Evolutionary conservation across 768 basidiomycete genomes (phyloP).

Genomic region (Mycena olivaceomarginata): DNA sequence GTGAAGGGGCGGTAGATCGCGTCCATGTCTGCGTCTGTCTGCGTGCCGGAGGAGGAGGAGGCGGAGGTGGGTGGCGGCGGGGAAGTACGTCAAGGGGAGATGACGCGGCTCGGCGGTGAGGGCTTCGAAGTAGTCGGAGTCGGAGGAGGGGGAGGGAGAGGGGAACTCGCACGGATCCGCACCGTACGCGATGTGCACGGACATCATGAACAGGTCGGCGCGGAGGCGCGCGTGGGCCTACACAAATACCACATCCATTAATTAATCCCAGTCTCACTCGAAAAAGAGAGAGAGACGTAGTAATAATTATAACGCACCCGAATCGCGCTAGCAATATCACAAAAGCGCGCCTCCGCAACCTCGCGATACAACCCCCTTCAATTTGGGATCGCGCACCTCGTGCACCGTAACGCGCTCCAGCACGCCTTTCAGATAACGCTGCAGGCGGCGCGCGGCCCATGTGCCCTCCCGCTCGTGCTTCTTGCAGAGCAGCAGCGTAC

Average conservation of each 20-base stretch:
- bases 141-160: background rate
- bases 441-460: background rate
- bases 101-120: background rate
- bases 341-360: slow-evolving; percentile 1
- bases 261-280: too few relatives aligned
- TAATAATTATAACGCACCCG: background rate
- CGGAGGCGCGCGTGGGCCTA: slow-evolving; percentile 16
- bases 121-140: background rate
- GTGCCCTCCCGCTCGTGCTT: background rate
- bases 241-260: too few relatives aligned
- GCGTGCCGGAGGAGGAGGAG: too few relatives aligned
- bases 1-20: background rate
- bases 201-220: slow-evolving; percentile 8
- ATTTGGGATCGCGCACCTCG: too few relatives aligned
- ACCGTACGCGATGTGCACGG: slow-evolving; percentile 16
- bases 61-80: background rate
- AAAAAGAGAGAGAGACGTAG: background rate
- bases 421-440: background rate
- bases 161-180: slow-evolving; percentile 16
- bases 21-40: too few relatives aligned
- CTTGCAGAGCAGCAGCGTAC: slow-evolving; percentile 9
- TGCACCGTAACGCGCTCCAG: background rate
- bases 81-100: background rate
- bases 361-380: background rate
- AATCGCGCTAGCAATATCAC: background rate